Evolutionary conservation across 306 rosid species (phyloP), one percentile per base, ranked within the genome.

Genomic region (Sophora flavescens): DNA sequence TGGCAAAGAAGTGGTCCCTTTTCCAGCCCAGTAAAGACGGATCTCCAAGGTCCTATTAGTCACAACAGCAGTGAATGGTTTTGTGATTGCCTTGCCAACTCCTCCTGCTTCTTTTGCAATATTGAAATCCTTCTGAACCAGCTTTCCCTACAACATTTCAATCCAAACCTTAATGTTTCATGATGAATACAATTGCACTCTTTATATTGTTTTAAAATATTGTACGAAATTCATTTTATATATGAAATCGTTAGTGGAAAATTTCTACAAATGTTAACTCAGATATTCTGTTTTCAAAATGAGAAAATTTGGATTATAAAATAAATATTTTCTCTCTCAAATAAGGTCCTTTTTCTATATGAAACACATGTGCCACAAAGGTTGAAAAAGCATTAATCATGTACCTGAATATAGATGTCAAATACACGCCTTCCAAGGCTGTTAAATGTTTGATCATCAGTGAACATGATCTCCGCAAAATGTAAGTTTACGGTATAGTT

Each of bases 21-120:
- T 91, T 70, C 93, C 93, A 0, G 86, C 90, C 92, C 93, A 91
- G 57, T 74, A 65, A 4, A 91, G 71, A 38, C 84, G 93, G 30
- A 89, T 88, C 83, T 86, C 93, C 72, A 91, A 18, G 3, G 88
- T 74, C 53, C 38, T 67, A 15, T 8, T 42, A 53, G 78, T 83
- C 11, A 90, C 90, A 9, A 6, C 0, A 16, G 54, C 82, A 66
- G 63, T 28, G 62, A 52, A 84, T 0, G 32, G 3, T 60, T 2
- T 58, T 15, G 18, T 68, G 45, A 81, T 7, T 74, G 17, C 78
- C 38, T 74, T 76, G 51, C 75, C 83, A 52, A 54, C 22, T 13
- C 83, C 89, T 47, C 84, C 78, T 12, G 89, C 91, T 76, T 15
- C 71, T 32, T 86, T 75, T 42, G 65, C 84, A 61, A 92, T 90